Conservation (phyloP, 2,329 filamentous ascomycete genomes). For the Neoscytalidium dimidiatum region DNA sequence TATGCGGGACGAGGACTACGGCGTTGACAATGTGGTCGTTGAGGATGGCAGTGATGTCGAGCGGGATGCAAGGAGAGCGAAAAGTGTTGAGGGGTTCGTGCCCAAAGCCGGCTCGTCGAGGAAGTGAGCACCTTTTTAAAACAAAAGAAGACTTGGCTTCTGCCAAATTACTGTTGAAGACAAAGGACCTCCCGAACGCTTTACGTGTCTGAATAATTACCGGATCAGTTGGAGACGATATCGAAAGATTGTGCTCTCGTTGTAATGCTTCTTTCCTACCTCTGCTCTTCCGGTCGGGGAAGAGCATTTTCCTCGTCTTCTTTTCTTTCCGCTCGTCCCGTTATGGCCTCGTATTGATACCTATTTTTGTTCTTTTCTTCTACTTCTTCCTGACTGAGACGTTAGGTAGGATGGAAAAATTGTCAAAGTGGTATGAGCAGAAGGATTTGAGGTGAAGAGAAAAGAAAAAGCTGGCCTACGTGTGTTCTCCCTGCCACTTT, state of each 20-base stretch:
- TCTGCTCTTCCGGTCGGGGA: constrained; percentile 5
- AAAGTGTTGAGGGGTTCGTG: constrained; percentile 15
- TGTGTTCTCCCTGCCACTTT: too few species aligned
- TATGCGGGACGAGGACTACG: constrained; percentile 28
- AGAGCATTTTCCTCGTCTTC: constrained; percentile 3
- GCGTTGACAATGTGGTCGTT: constrained; percentile 39
- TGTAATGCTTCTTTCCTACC: neutral
- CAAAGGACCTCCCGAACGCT: neutral
- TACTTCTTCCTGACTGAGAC: neutral
- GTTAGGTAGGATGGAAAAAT: neutral
- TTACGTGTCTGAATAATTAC: constrained; percentile 7
- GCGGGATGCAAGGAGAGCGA: constrained; percentile 25
- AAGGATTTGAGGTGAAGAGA: neutral
- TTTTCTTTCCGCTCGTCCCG: neutral
- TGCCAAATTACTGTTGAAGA: constrained; percentile 2
- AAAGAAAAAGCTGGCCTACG: neutral
- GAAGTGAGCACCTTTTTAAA: constrained; percentile 5
- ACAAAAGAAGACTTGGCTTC: neutral
- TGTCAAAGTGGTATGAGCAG: neutral
- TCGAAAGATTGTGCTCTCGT: neutral
- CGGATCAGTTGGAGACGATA: neutral
- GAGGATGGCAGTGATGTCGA: constrained; percentile 43
- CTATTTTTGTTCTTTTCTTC: neutral
- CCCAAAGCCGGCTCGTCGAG: constrained; percentile 10
- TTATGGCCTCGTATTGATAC: neutral